Evolutionary conservation across 352 stramenopile species (phyloP).

Genomic region (Phytophthora crassamura): DNA sequence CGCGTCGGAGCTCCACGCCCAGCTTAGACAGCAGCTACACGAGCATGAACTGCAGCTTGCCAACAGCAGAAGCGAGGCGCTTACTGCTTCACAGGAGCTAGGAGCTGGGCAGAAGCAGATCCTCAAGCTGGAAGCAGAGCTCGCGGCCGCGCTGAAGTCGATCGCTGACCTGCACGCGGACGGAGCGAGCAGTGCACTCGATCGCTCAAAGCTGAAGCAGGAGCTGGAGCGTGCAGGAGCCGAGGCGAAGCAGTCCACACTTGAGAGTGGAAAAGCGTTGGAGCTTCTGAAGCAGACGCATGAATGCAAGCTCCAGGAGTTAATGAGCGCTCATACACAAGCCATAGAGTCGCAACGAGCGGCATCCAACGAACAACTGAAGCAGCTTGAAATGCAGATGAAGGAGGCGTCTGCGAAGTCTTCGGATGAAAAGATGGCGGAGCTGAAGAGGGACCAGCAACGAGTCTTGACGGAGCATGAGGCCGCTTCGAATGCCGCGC

Average conservation of each 20-base stretch:
- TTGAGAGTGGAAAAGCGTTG: constrained; percentile 22
- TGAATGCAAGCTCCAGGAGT: constrained; percentile 22
- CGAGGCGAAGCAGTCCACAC: constrained; percentile 24
- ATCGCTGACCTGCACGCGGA: constrained; percentile 28
- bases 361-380: constrained; percentile 16
- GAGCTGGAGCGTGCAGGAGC: constrained; percentile 37
- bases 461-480: constrained; percentile 26
- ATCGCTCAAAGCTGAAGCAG: constrained; percentile 23
- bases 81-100: constrained; percentile 34
- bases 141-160: constrained; percentile 36
- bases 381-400: constrained; percentile 24
- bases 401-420: constrained; percentile 22
- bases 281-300: constrained; percentile 29
- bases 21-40: constrained; percentile 44
- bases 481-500: constrained; percentile 19
- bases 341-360: constrained; percentile 28
- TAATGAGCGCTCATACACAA: constrained; percentile 27
- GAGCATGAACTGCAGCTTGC: constrained; percentile 48
- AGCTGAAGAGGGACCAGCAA: constrained; percentile 36
- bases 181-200: constrained; percentile 12
- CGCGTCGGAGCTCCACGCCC: constrained; percentile 44
- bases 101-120: constrained; percentile 38
- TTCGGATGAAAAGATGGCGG: constrained; percentile 33
- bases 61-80: constrained; percentile 41
- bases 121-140: constrained; percentile 40